A percentile compares a stretch with the other conserved stretches of the same genome.
Evolutionary conservation across 1,284 basidiomycete species (phyloP).

Genomic region (Papiliotrema fonsecae): DNA sequence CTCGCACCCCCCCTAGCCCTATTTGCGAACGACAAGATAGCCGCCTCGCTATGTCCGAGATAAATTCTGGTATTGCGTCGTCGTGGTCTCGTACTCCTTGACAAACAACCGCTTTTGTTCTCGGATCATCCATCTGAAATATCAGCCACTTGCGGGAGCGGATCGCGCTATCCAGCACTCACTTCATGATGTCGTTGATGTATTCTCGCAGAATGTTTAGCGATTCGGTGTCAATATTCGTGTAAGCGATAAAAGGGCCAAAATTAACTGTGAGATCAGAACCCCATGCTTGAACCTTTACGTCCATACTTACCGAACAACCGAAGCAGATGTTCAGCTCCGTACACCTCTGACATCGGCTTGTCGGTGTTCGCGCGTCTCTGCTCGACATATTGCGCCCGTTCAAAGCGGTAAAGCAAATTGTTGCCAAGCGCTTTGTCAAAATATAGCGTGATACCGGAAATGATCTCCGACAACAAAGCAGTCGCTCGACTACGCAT

Average conservation of each 20-base stretch:
- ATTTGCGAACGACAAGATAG: too few relatives aligned
- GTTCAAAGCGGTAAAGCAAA: slow-evolving; percentile 89
- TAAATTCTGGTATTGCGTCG: slow-evolving; percentile 47
- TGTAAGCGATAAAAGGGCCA: slow-evolving; percentile 74
- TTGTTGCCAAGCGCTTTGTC: slow-evolving; percentile 85
- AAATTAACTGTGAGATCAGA: slow-evolving; percentile 51
- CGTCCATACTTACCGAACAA: slow-evolving; percentile 68
- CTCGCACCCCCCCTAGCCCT: too few relatives aligned
- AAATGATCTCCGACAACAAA: slow-evolving; percentile 70
- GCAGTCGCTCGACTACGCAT: slow-evolving; percentile 54
- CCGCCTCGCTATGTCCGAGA: slow-evolving; percentile 46
- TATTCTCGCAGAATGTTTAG: slow-evolving; percentile 80
- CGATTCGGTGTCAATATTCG: slow-evolving; percentile 85
- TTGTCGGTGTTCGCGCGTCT: slow-evolving; percentile 68
- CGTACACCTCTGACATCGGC: slow-evolving; percentile 87
- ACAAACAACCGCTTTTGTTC: slow-evolving; percentile 49
- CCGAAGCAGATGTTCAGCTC: slow-evolving; percentile 86
- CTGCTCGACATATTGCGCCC: slow-evolving; percentile 82
- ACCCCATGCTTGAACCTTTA: background rate
- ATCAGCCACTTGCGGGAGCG: background rate
- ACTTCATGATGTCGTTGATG: slow-evolving; percentile 82
- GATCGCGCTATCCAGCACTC: slow-evolving; percentile 42
- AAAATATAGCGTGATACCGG: slow-evolving; percentile 90
- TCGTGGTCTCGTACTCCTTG: slow-evolving; percentile 50
- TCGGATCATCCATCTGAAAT: slow-evolving; percentile 48